Evolutionary conservation across 257 asterid species (phyloP).

Genomic region (Gynochthodes officinalis): DNA sequence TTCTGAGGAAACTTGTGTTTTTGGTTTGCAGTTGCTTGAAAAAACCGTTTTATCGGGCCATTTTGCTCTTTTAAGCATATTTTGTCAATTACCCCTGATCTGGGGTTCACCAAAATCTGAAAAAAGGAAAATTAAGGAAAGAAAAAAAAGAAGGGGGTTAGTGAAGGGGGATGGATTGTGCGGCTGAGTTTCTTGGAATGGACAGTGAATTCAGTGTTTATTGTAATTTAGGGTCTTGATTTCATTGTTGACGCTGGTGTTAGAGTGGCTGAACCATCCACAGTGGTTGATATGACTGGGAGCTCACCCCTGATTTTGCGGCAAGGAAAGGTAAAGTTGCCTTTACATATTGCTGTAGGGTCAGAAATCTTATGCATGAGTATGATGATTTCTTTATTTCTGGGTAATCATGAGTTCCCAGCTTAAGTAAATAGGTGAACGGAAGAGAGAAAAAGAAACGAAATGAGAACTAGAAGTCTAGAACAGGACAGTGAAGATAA

Average conservation of each 20-base stretch:
- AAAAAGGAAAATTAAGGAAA: neutral
- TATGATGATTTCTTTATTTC: too few relatives aligned
- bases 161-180: neutral
- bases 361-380: neutral
- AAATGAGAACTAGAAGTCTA: too few relatives aligned
- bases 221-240: slow-evolving; percentile 70
- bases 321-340: slow-evolving; percentile 66
- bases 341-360: neutral
- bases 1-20: slow-evolving; percentile 3
- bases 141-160: too few relatives aligned
- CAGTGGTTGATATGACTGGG: slow-evolving; percentile 91
- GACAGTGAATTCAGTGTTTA: slow-evolving; percentile 8
- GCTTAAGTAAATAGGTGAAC: too few relatives aligned
- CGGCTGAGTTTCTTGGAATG: neutral
- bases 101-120: neutral
- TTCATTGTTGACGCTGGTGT: slow-evolving; percentile 83
- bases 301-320: slow-evolving; percentile 49
- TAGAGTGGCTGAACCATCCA: slow-evolving; percentile 85
- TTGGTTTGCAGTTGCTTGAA: neutral
- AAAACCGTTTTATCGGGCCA: neutral
- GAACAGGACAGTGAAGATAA: too few relatives aligned
- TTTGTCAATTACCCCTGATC: too few relatives aligned
- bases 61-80: neutral
- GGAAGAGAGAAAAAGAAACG: too few relatives aligned
- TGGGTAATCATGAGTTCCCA: too few relatives aligned